phyloP scores from a whole-genome alignment of 148 eudicot species.

The Persicaria maculosa region DNA sequence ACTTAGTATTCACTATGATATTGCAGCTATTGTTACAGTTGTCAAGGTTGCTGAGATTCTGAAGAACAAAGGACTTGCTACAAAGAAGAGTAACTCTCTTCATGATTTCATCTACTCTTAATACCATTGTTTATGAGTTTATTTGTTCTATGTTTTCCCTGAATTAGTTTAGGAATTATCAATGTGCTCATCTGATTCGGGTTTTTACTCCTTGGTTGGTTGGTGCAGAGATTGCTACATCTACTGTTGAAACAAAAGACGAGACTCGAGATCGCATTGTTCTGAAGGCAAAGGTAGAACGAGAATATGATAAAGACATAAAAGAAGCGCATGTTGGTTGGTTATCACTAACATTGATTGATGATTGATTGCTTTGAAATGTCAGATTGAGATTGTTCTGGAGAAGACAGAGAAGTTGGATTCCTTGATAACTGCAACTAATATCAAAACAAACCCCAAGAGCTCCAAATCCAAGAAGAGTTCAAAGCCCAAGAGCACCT shows the following conservation, averaged over 20 bases:
- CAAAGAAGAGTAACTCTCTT: constrained; percentile 56
- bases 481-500: too few relatives aligned
- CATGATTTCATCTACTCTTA: constrained; percentile 41
- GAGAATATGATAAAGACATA: too few relatives aligned
- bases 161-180: too few relatives aligned
- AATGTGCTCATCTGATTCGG: too few relatives aligned
- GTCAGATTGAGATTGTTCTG: constrained; percentile 65
- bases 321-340: too few relatives aligned
- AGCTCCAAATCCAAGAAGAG: too few relatives aligned
- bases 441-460: neutral
- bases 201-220: too few relatives aligned
- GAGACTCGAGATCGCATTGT: too few relatives aligned
- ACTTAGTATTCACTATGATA: neutral
- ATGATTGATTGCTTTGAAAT: neutral
- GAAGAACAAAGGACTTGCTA: constrained; percentile 78
- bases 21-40: constrained; percentile 76
- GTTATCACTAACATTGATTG: neutral
- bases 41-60: constrained; percentile 73
- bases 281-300: too few relatives aligned
- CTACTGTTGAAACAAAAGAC: too few relatives aligned
- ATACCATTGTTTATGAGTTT: constrained; percentile 13
- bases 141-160: too few relatives aligned
- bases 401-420: constrained; percentile 70
- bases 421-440: constrained; percentile 26
- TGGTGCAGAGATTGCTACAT: too few relatives aligned